Conservation (phyloP, 768 basidiomycete genomes). For the Lactarius indigo region DNA sequence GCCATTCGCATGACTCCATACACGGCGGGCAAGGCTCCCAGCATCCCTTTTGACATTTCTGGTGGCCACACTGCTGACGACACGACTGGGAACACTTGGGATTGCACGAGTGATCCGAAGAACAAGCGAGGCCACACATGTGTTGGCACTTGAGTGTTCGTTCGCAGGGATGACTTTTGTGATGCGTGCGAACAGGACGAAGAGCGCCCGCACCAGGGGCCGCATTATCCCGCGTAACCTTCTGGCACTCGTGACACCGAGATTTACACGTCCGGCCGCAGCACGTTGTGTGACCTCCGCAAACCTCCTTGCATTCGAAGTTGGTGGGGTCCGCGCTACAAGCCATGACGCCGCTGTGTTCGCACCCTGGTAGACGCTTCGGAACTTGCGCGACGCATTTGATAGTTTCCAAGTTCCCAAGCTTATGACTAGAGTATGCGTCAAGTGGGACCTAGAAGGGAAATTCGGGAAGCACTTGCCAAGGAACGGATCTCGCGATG, state of each 20-base stretch:
- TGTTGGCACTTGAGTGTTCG: constrained; percentile 34
- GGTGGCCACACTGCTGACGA: constrained; percentile 33
- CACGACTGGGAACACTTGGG: constrained; percentile 29
- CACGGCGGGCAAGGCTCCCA: constrained; percentile 35
- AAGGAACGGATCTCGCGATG: constrained; percentile 25
- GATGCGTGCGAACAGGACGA: constrained; percentile 21
- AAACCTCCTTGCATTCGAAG: constrained; percentile 28
- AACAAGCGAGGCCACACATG: constrained; percentile 32
- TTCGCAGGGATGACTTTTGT: constrained; percentile 33
- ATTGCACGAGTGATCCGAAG: constrained; percentile 31
- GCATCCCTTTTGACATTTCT: constrained; percentile 32
- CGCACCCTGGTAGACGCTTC: constrained; percentile 33
- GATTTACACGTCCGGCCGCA: constrained; percentile 33
- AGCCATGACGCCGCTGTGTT: constrained; percentile 28
- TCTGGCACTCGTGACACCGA: too few relatives aligned
- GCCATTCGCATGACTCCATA: constrained; percentile 36
- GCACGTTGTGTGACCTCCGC: constrained; percentile 29
- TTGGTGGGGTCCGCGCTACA: constrained; percentile 25
- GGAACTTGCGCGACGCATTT: constrained; percentile 28
- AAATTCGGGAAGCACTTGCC: constrained; percentile 25
- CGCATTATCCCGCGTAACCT: constrained; percentile 6
- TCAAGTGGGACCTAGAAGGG: not conserved
- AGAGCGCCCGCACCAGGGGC: not conserved
- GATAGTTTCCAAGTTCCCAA: constrained; percentile 28
- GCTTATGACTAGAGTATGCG: constrained; percentile 25